Base-by-base conservation (phyloP, 805 yeast genomes). In the Ogataea glucozyma region DNA sequence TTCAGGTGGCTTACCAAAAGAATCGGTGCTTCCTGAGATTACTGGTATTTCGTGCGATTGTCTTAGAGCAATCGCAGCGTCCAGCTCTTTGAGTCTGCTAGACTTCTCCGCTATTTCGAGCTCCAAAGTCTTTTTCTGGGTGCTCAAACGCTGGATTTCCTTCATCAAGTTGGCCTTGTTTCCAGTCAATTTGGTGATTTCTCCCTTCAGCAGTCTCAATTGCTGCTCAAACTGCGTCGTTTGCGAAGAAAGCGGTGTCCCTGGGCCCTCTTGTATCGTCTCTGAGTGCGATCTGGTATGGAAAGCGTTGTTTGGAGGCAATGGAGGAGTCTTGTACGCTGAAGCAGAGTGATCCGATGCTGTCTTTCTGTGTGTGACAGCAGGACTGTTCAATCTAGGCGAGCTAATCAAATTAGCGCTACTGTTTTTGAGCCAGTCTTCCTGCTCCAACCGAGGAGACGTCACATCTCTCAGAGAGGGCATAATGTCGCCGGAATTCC, bases 91-190 rank as follows among this genome's bases (percentile, higher is more conserved):
- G 29, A 43, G 41, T 26, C 17, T 45, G n/a, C 40, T 33, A 12
- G 49, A 48, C 38, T 47, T 51, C 4, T 54, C 63, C 2, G 14
- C 6, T 10, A 82, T 64, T 41, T 81, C 87, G 13, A 52, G 47
- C 35, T 62, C 65, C 39, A 88, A 62, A 13, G 64, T 61, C 24
- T 65, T 68, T 61, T 75, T 82, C 35, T 74, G 73, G 0, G 53
- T 46, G 22, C 65, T 71, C 48, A 88, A 65, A 14, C 66, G 72
- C 36, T 70, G 73, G 11, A 85, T 70, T 29, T 84, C 88, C 31
- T 65, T 67, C 16, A 66, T 44, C 26, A 83, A 50, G 5, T 60
- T 60, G 2, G 72, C 69, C 48, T 75, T 78, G 1, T 69, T 64
- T 1, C 69, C 39, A 1, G 60, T 56, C 41, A 76, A 57, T 20